Evolutionary conservation across 108 stramenopile species (phyloP).

Genomic region (Craspedostauros australis): DNA sequence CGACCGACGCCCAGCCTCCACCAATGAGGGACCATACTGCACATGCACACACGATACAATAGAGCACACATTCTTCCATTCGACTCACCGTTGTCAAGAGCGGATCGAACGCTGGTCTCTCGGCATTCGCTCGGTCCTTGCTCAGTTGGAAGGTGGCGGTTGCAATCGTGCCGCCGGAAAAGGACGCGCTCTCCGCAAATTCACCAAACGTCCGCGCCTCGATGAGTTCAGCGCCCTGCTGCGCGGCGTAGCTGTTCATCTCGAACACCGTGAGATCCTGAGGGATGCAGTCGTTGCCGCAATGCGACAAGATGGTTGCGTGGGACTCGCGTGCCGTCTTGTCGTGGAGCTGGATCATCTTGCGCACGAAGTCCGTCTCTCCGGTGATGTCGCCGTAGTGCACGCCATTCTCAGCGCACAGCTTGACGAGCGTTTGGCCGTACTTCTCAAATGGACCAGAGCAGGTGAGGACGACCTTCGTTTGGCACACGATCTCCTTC

Average conservation of each 20-base stretch:
- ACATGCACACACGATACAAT: no score
- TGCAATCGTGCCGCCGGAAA: constrained; percentile 23
- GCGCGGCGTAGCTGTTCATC: constrained; percentile 12
- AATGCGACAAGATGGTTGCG: constrained; percentile 35
- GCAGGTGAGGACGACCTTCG: constrained; percentile 32
- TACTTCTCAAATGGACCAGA: constrained; percentile 28
- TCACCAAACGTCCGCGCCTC: constrained; percentile 21
- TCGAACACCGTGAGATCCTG: constrained; percentile 54
- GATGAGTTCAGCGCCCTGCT: constrained; percentile 11
- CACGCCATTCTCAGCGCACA: constrained; percentile 13
- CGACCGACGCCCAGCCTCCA: no score
- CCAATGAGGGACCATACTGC: no score
- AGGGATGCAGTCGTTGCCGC: constrained; percentile 71
- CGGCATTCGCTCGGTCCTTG: constrained; percentile 8
- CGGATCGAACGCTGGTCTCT: constrained; percentile 17
- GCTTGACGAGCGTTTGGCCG: constrained; percentile 19
- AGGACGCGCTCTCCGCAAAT: constrained; percentile 15
- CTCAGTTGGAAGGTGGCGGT: constrained; percentile 23
- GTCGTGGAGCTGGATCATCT: constrained; percentile 12
- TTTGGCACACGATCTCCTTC: constrained; percentile 37
- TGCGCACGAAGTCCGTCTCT: constrained; percentile 17
- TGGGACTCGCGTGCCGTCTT: constrained; percentile 1
- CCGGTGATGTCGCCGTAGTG: constrained; percentile 36
- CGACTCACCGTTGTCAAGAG: constrained; percentile 12
- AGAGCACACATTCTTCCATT: no score